Base-by-base conservation (phyloP, 306 rosid genomes). In the Gastrolobium villosum region DNA sequence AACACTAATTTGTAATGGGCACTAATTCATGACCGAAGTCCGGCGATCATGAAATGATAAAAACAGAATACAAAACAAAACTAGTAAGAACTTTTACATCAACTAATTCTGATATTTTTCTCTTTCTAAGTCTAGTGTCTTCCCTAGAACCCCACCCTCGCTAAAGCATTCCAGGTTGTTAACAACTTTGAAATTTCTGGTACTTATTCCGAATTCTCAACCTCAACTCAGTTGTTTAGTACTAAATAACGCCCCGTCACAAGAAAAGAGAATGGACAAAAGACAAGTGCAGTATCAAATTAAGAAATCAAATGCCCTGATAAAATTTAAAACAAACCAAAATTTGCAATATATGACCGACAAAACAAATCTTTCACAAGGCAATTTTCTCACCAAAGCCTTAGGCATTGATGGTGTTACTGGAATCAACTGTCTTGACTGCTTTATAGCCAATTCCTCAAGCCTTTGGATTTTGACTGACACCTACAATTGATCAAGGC, bases 391-490 rank as follows among this genome's bases (percentile, higher is more conserved):
- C 86, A 96, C 99, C 86, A 78, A 82, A 70, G 96, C 82, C 85
- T 96, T 96, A 20, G 97, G 91, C 97, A 92, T 76, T 48, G 91
- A 91, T 15, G 99, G 98, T 41, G 94, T 96, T 81, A 96, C 96
- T 31, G 99, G 99, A 83, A 96, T 91, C 80, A 96, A 75, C 76
- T 96, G 99, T 87, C 97, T 93, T 41, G 98, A 93, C 83, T 96
- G 97, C 84, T 96, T 96, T 45, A 96, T 86, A 79, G 98, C 98
- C 87, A 96, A 81, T 71, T 96, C 99, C 85, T 96, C 99, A 20
- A 90, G 99, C 88, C 99, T 91, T 49, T 96, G 99, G n/a, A 98
- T 90, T 84, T 90, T 86, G 64, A 90, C 88, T 4, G 86, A 90
- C 78, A 90, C 79, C 99, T 96, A 70, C 31, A 81, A 65, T 56